Percentiles rank a stretch among this genome's conserved stretches.
These are phyloP conservation scores for Suillus subluteus DNA, from an alignment of 768 basidiomycete genomes.

Conservation along the genomic window DNA sequence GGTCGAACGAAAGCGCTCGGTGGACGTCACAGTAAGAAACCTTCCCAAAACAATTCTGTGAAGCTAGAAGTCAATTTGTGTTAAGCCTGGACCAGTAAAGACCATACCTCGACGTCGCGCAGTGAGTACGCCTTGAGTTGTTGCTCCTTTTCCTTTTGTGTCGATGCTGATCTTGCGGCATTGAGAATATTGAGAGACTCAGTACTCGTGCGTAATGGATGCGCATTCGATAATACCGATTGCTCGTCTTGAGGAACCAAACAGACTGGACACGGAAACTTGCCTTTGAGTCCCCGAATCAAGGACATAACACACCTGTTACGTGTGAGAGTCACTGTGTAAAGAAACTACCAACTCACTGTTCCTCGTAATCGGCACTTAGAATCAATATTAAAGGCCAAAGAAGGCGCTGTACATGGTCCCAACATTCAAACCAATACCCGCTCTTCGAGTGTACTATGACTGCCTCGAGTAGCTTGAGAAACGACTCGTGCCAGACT, in stretches of 20 bases:
- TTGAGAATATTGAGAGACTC: background rate
- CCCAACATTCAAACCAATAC: conserved; percentile 1
- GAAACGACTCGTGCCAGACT: background rate
- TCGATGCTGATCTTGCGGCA: background rate
- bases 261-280: background rate
- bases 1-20: background rate
- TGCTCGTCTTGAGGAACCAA: background rate
- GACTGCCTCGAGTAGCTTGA: background rate
- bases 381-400: background rate
- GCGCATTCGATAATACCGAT: background rate
- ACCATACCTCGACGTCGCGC: background rate
- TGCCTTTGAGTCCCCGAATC: background rate
- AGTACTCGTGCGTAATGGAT: background rate
- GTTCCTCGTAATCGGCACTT: background rate
- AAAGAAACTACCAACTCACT: background rate
- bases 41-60: background rate
- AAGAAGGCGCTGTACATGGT: background rate
- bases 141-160: background rate
- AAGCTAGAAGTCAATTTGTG: background rate
- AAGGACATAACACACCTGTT: conserved; percentile 2
- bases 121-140: background rate
- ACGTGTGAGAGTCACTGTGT: background rate
- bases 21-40: background rate
- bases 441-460: background rate
- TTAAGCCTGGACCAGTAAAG: background rate